Conservation (phyloP, 495 filamentous ascomycete species). For the Annulohypoxylon moriforme region DNA sequence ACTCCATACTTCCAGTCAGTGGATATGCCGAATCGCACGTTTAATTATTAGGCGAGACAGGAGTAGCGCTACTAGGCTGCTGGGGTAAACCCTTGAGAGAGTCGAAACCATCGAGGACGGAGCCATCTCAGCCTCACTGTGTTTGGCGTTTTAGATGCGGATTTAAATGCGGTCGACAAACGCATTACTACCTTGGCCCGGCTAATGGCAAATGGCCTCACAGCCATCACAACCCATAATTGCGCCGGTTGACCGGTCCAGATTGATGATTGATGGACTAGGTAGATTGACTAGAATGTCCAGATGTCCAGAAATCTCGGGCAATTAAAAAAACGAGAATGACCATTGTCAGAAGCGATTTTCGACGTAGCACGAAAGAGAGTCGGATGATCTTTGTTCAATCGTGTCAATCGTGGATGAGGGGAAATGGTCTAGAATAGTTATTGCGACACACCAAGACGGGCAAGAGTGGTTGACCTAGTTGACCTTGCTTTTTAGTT, state of each 20-base stretch:
- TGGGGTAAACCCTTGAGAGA: conserved; percentile 18
- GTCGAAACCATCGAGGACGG: conserved; percentile 31
- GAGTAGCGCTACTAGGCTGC: conserved; percentile 5
- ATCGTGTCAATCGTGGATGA: conserved; percentile 33
- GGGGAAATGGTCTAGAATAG: conserved; percentile 46
- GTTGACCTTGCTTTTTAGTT: conserved; percentile 15
- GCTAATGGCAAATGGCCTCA: conserved; percentile 26
- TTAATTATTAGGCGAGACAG: conserved; percentile 21
- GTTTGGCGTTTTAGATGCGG: conserved; percentile 3
- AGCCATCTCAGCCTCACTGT: conserved; percentile 34
- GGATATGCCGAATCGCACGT: conserved; percentile 22
- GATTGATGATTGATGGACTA: conserved; percentile 7
- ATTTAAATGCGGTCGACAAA: conserved; percentile 15
- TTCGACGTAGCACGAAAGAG: conserved; percentile 20
- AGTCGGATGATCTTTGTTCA: conserved; percentile 42
- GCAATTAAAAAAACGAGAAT: conserved; percentile 29
- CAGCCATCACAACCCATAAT: conserved; percentile 21
- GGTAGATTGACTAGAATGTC: background rate
- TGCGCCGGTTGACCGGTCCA: conserved; percentile 35
- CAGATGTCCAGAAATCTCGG: conserved; percentile 4
- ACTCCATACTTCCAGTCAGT: background rate
- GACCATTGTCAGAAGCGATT: conserved; percentile 18
- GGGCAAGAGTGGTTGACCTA: background rate
- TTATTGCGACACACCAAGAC: conserved; percentile 36
- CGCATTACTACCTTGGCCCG: conserved; percentile 23